A percentile compares a stretch with the other conserved stretches of the same genome.
Conservation (phyloP, 2,329 filamentous ascomycete genomes). For the Ophiostoma quercus region DNA sequence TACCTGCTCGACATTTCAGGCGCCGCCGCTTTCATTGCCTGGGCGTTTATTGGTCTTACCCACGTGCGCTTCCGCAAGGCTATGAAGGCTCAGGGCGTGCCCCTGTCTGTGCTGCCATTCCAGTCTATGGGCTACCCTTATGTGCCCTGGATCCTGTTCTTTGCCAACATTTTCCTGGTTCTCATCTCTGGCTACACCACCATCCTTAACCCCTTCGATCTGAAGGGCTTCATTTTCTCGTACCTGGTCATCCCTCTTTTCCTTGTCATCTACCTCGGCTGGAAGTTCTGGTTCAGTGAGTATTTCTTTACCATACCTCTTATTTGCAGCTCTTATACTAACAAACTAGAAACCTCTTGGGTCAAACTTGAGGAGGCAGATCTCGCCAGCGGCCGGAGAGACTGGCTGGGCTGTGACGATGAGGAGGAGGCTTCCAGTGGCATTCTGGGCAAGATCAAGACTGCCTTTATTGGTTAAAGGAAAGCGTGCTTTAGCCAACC, state of each 20-base stretch:
- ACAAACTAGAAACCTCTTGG: slow-evolving; percentile 28
- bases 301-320: too few species aligned
- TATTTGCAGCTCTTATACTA: too few species aligned
- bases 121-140: slow-evolving; percentile 58
- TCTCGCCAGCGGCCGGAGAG: slow-evolving; percentile 50
- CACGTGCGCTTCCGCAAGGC: slow-evolving; percentile 65
- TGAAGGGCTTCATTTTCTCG: slow-evolving; percentile 56
- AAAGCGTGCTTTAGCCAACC: neutral
- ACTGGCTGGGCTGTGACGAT: slow-evolving; percentile 29
- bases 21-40: slow-evolving; percentile 64
- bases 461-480: slow-evolving; percentile 15
- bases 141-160: slow-evolving; percentile 55
- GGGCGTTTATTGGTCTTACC: slow-evolving; percentile 60
- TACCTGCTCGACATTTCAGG: slow-evolving; percentile 68
- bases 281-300: slow-evolving; percentile 44
- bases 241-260: slow-evolving; percentile 64
- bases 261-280: slow-evolving; percentile 52
- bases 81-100: slow-evolving; percentile 59
- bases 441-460: slow-evolving; percentile 18
- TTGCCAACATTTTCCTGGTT: slow-evolving; percentile 59
- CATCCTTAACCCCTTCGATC: slow-evolving; percentile 57
- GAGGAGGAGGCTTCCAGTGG: slow-evolving; percentile 10
- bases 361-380: slow-evolving; percentile 48
- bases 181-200: slow-evolving; percentile 64
- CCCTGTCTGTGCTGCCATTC: slow-evolving; percentile 53